Evolutionary conservation across 345 rosid species (phyloP).

Genomic region (Arabidopsis arenosa): DNA sequence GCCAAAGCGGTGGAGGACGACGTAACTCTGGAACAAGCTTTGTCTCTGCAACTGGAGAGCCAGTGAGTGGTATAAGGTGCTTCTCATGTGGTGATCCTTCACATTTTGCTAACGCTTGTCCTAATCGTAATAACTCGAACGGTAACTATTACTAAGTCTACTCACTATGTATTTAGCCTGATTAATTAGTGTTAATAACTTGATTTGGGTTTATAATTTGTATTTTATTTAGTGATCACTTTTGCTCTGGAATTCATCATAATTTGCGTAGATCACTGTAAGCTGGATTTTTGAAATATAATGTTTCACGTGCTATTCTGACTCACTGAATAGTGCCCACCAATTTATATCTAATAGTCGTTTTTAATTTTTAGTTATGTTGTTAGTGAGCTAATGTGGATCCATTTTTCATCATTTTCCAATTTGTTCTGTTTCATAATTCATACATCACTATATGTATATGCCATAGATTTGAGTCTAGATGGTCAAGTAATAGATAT

Average conservation of each 20-base stretch:
- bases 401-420: background rate
- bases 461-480: no score
- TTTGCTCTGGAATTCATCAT: constrained; percentile 24
- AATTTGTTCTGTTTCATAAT: no score
- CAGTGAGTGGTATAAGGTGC: constrained; percentile 75
- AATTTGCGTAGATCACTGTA: constrained; percentile 35
- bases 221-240: constrained; percentile 9
- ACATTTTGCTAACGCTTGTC: constrained; percentile 87
- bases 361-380: background rate
- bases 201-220: constrained; percentile 11
- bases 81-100: constrained; percentile 93
- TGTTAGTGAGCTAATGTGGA: constrained; percentile 30
- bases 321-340: constrained; percentile 26
- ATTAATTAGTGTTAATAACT: constrained; percentile 2
- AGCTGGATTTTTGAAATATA: constrained; percentile 34
- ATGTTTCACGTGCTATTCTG: constrained; percentile 35
- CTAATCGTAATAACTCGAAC: constrained; percentile 63
- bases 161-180: constrained; percentile 8
- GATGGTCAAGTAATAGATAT: no score
- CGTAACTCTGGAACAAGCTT: constrained; percentile 55
- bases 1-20: constrained; percentile 55
- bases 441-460: no score
- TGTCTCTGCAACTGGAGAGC: constrained; percentile 90
- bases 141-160: constrained; percentile 29
- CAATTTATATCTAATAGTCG: constrained; percentile 13